Percentiles rank a stretch among this genome's conserved stretches.
phyloP scores from a whole-genome alignment of 345 rosid species.

The Citrus sinensis region DVS_A1.0 CM039165.1:38937501-38938000 shows the following conservation, averaged over 20 bases:
- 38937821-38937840: constrained; percentile 46
- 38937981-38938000: background rate
- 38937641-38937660: constrained; percentile 71
- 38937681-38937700: constrained; percentile 70
- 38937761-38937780: constrained; percentile 71
- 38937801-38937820: constrained; percentile 62
- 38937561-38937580: constrained; percentile 56
- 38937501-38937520: constrained; percentile 59
- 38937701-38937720: constrained; percentile 66
- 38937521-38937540: constrained; percentile 49
- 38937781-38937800: constrained; percentile 66
- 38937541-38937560: constrained; percentile 64
- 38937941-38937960: constrained; percentile 1
- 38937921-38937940: constrained; percentile 2
- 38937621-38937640: constrained; percentile 53
- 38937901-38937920: background rate
- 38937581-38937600: constrained; percentile 56
- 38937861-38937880: constrained; percentile 59
- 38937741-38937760: constrained; percentile 57
- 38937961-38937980: background rate
- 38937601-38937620: constrained; percentile 61
- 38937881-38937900: background rate
- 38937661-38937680: constrained; percentile 62
- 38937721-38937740: constrained; percentile 60
- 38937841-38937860: constrained; percentile 60